A percentile compares a stretch with the other conserved stretches of the same genome.
phyloP scores from a whole-genome alignment of 768 basidiomycete genomes.

The Lentinula sp. region DNA sequence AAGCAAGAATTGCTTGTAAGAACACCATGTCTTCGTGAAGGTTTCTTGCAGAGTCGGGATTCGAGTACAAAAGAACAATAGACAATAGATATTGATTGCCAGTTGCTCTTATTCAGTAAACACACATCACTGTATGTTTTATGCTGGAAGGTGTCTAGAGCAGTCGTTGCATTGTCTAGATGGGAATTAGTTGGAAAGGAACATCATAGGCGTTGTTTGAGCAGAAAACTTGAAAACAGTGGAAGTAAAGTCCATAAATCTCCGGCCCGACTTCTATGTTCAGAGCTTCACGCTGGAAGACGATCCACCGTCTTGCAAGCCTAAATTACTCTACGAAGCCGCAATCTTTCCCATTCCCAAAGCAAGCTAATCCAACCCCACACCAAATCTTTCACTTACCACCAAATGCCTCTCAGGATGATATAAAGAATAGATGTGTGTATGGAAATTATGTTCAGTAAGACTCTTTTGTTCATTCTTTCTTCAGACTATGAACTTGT shows the following conservation, averaged over 20 bases:
- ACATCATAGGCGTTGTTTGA: neutral
- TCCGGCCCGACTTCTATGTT: neutral
- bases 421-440: constrained; percentile 68
- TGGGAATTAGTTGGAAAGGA: neutral
- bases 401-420: constrained; percentile 42
- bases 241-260: neutral
- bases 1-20: constrained; percentile 2
- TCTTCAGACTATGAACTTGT: constrained; percentile 72
- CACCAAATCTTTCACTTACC: constrained; percentile 71
- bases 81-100: neutral
- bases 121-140: neutral
- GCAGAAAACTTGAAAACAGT: neutral
- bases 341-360: constrained; percentile 43
- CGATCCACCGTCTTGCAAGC: neutral
- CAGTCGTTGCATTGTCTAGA: neutral
- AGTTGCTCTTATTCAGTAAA: neutral
- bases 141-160: neutral
- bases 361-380: constrained; percentile 48
- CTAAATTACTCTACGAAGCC: neutral
- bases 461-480: neutral
- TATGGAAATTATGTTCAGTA: constrained; percentile 5
- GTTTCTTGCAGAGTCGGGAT: neutral
- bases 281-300: neutral
- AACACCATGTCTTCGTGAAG: neutral
- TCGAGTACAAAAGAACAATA: neutral